Base-by-base conservation (phyloP, 176 grass and related monocot genomes). In the Metroxylon sagu region DNA sequence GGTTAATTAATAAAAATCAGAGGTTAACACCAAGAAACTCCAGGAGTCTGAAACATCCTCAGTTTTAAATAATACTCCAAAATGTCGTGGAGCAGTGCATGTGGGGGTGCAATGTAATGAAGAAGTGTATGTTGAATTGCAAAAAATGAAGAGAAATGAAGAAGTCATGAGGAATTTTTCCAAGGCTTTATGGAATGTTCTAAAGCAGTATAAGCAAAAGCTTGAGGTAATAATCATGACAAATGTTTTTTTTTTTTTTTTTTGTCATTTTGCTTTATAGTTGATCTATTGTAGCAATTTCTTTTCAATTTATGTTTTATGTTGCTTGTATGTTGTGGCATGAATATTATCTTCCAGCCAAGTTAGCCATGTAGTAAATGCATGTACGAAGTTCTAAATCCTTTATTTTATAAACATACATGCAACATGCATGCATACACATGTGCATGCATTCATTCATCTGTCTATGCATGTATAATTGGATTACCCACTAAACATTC, bases 201-300 rank as follows among this genome's bases (percentile, higher is more conserved):
- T 67, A 16, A 89, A 80, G 64, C 77, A 80, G 29, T 80, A 77
- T 64, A 85, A 84, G 65, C 57, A 78, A 52, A 89, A 77, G 66
- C 76, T 80, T 80, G 61, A 62, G 72, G 85, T 83, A 80, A 80
- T 65, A 49, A 51, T 39, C 19, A 57, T 15, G 10, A 14, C 35
- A 43, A 43, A 43, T 43, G 12, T 26, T 8, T 25, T 16, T 51
- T 54, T 1, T 26, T 8, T 25, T 16, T 51, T 54, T 1, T 51
- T 57, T 19, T 61, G 21, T 78, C 25, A 52, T 64, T 59, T 56
- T 58, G 19, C 29, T 43, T 14, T 7, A 43, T 14, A 43, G 12
- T 43, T 43, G 6, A 10, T 48, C 57, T 14, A 50, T 50, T 64
- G 10, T 10, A 43, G 35, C 10, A 43, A 43, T 14, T 43, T 12